Base-by-base conservation (phyloP, 2,329 filamentous ascomycete species). In the Colletotrichum cuscutae region DNA sequence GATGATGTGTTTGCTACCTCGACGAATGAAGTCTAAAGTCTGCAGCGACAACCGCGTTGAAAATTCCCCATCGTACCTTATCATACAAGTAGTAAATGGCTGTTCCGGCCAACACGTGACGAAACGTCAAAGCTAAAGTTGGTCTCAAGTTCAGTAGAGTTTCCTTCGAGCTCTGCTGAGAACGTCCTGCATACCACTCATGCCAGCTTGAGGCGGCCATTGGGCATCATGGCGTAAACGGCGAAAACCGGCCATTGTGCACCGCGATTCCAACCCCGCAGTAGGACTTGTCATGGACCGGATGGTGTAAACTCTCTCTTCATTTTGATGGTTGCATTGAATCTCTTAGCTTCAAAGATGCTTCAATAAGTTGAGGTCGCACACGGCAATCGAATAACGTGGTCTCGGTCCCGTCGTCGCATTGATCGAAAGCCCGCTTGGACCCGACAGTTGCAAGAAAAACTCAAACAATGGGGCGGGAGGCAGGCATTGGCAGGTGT, bases 61-160 rank as follows among this genome's bases (percentile, higher is more conserved):
- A 32, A 24, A 52, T 19, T 26, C 54, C 42, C 58, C 58, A 5
- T 69, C 24, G 15, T 61, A 19, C 30, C 30, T 5, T 42, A 49
- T 22, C 46, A 30, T 37, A 22, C 37, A 24, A 26, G 35, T 60
- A 35, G 30, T 52, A 37, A 65, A 52, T 53, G 54, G 56, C 42
- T 57, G 49, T 65, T 37, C 26, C 28, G 37, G 60, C n/a, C 3
- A 49, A 35, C 71, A 71, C 71, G 71, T 73, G 66, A 73, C 28
- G 24, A 24, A 24, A 65, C 11, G 49, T 58, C 66, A 71, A 71
- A 73, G 71, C 71, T 65, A 71, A 71, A 37, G 37, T n/a, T 65
- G 37, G 71, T 70, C 71, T 65, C 56, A 73, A 65, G 60, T 73
- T 7, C 28, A 30, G 24, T 46, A 70, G 49, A 30, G 60, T 73